Evolutionary conservation across 2,329 filamentous ascomycete genomes (phyloP).

Genomic region (Colletotrichum cereale): DNA sequence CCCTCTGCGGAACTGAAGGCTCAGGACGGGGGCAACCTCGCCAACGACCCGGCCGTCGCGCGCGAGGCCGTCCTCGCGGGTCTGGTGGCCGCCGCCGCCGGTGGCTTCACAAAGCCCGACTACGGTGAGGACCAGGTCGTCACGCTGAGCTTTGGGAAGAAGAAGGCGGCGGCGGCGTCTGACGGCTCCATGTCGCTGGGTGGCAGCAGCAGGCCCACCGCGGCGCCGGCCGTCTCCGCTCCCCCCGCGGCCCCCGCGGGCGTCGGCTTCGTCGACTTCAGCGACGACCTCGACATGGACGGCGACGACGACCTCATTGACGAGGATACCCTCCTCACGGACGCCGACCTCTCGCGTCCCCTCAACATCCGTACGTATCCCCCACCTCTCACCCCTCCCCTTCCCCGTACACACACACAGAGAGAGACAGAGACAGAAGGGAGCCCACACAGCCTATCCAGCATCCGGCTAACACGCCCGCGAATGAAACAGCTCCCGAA

Average conservation of each 20-base stretch:
- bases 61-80: conserved; percentile 90
- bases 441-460: not conserved
- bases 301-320: conserved; percentile 90
- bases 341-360: conserved; percentile 83
- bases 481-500: conserved; percentile 73
- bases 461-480: conserved; percentile 44
- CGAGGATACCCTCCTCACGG: conserved; percentile 87
- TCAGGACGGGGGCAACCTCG: conserved; percentile 73
- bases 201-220: conserved; percentile 56
- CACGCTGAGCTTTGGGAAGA: conserved; percentile 57
- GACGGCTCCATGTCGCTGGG: conserved; percentile 46
- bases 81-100: conserved; percentile 69
- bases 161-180: conserved; percentile 48
- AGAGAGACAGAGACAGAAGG: not conserved
- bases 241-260: conserved; percentile 66
- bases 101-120: conserved; percentile 81
- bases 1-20: conserved; percentile 75
- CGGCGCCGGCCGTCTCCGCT: conserved; percentile 55
- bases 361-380: conserved; percentile 81
- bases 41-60: conserved; percentile 62
- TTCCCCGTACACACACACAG: conserved; percentile 7
- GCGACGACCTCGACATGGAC: conserved; percentile 64
- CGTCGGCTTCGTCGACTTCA: conserved; percentile 77
- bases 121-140: conserved; percentile 67
- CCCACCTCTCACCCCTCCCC: not conserved